Base-by-base conservation (phyloP, 225 moss, liverwort and hornwort genomes). In the Bryoerythrophyllum caledonicum region DNA sequence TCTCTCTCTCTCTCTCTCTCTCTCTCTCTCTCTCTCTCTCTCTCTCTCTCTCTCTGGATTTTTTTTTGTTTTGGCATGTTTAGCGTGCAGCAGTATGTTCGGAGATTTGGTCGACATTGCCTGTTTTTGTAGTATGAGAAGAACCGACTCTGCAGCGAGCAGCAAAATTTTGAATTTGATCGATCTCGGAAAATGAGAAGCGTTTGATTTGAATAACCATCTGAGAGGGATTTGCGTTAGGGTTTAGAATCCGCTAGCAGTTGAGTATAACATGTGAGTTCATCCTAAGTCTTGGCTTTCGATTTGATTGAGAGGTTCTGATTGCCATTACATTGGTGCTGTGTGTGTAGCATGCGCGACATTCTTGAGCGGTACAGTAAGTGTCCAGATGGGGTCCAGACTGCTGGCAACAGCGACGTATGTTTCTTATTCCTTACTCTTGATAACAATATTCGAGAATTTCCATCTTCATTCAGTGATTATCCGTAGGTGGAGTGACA, bases 311-410 rank as follows among this genome's bases (percentile, higher is more conserved):
- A 52, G 68, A 52, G 34, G 52, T 63, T 62, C 65, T 80, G 76
- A 84, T 73, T 78, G 71, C 27, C 35, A 1, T 44, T 65, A 23
- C 3, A 52, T 58, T 58, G 63, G 71, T 75, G 40, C 41, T 78
- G 69, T 78, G 81, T 66, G 85, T 78, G 81, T 70, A 88, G 88
- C 79, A 88, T 88, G 85, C 88, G 83, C 15, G 88, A 85, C 51
- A 85, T 88, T 74, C 85, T 88, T 70, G 88, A 88, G 81, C 80
- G 88, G 46, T 85, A 88, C 67, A 88, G 85, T 81, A 88, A 88
- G 81, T 88, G 88, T 30, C 88, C 88, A 28, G 88, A 88, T 67
- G 88, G 88, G 74, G 79, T 85, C 6, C 88, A 88, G 79, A 85
- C 88, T 34, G 88, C 78, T 67, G 82, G 83, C 70, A 88, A 76